Evolutionary conservation across 2,329 filamentous ascomycete genomes (phyloP).

Genomic region (Cladorrhinum sp.): DNA sequence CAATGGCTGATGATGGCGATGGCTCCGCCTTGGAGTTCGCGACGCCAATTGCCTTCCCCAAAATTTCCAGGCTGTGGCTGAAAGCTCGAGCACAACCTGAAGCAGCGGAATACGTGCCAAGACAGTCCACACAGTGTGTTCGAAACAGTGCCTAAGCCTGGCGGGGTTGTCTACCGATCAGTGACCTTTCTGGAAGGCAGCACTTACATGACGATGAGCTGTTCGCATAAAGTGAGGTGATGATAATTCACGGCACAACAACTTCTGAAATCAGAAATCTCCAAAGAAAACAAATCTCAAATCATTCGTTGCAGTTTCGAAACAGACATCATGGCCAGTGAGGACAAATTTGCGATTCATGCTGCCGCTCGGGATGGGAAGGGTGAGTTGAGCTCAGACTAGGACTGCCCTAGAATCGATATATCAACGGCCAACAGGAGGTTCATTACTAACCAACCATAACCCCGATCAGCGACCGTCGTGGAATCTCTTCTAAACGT

Average conservation of each 20-base stretch:
- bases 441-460: background rate
- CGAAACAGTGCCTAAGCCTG: slow-evolving; percentile 10
- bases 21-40: slow-evolving; percentile 14
- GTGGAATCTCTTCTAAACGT: slow-evolving; percentile 75
- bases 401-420: background rate
- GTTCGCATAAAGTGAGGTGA: background rate
- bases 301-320: background rate
- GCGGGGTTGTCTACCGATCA: slow-evolving; percentile 6
- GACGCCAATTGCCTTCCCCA: background rate
- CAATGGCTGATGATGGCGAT: slow-evolving; percentile 7
- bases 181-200: slow-evolving; percentile 27
- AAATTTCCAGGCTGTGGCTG: slow-evolving; percentile 22
- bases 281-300: background rate
- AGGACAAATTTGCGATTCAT: slow-evolving; percentile 76
- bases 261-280: background rate
- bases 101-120: background rate
- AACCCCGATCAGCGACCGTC: slow-evolving; percentile 50
- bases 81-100: slow-evolving; percentile 23
- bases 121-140: slow-evolving; percentile 18
- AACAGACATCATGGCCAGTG: slow-evolving; percentile 31
- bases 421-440: background rate
- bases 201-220: slow-evolving; percentile 31
- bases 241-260: background rate
- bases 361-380: slow-evolving; percentile 82
- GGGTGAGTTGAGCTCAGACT: slow-evolving; percentile 50